Percentiles rank a stretch among this genome's conserved stretches.
Conservation (phyloP, 2,329 filamentous ascomycete species). For the Teratosphaeria nubilosa region DNA sequence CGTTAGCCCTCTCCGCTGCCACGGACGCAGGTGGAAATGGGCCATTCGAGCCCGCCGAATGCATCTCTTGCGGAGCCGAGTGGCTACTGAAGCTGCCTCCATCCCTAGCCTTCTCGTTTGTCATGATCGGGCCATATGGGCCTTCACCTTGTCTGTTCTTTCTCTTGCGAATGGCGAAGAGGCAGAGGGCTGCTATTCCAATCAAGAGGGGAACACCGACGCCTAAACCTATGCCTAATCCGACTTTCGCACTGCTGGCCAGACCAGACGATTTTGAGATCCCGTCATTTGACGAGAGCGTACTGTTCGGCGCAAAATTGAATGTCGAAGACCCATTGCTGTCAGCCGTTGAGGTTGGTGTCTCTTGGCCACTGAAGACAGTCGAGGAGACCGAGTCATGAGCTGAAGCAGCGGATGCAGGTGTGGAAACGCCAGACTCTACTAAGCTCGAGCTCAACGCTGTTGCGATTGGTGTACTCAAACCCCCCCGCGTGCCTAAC, state of each 20-base stretch:
- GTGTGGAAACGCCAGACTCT: not conserved
- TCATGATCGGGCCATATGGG: conserved; percentile 5
- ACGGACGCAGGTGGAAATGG: conserved; percentile 2
- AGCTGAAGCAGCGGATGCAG: not conserved
- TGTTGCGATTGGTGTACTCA: not conserved
- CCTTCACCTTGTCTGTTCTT: not conserved
- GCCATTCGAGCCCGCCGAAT: not conserved
- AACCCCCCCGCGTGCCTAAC: not conserved
- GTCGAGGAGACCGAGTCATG: not conserved
- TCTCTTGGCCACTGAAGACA: not conserved
- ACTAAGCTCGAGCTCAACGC: not conserved
- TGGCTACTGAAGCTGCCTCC: conserved; percentile 2
- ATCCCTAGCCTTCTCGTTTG: conserved; percentile 4
- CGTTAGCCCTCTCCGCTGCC: not conserved
- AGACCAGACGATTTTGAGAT: not conserved
- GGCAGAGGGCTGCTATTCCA: not conserved
- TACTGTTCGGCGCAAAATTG: not conserved
- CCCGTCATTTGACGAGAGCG: not conserved
- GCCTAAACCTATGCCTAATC: conserved; percentile 7
- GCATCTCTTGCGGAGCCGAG: conserved; percentile 4
- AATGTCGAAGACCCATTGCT: not conserved
- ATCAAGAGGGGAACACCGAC: conserved; percentile 4
- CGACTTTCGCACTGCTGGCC: conserved; percentile 1
- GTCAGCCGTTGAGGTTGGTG: not conserved
- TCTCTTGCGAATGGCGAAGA: conserved; percentile 1